These are phyloP conservation scores for Debaryomyces castellii DNA, from an alignment of 805 yeast genomes.

Conservation along the genomic window DNA sequence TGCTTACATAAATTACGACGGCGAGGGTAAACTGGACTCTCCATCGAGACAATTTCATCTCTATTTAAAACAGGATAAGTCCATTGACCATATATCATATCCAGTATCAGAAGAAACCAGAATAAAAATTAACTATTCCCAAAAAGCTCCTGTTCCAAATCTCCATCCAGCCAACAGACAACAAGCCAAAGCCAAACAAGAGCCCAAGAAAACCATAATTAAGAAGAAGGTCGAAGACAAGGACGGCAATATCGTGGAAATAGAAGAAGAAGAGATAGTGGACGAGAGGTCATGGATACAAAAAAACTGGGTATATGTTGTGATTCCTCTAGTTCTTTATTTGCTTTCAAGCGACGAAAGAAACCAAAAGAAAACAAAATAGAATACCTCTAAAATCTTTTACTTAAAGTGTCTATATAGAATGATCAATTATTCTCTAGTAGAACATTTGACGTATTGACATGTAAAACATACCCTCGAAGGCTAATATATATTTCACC, in stretches of 20 bases:
- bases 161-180: slow-evolving; percentile 18
- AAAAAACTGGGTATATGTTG: slow-evolving; percentile 62
- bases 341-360: slow-evolving; percentile 20
- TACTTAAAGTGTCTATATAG: too few species aligned
- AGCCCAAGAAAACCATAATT: slow-evolving; percentile 8
- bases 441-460: too few species aligned
- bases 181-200: neutral
- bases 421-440: neutral
- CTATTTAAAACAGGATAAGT: slow-evolving; percentile 6
- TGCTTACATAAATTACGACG: slow-evolving; percentile 9
- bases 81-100: slow-evolving; percentile 4
- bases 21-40: neutral
- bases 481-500: too few species aligned
- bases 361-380: slow-evolving; percentile 1
- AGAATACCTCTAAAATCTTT: too few species aligned
- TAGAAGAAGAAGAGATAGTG: slow-evolving; percentile 21
- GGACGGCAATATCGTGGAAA: slow-evolving; percentile 24
- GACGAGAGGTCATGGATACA: slow-evolving; percentile 50
- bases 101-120: neutral
- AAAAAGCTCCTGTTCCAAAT: slow-evolving; percentile 27
- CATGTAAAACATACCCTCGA: too few species aligned
- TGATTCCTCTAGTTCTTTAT: slow-evolving; percentile 46
- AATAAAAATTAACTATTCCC: slow-evolving; percentile 7
- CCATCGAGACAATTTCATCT: slow-evolving; percentile 9
- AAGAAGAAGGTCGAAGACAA: slow-evolving; percentile 22